Conservation (phyloP, 257 asterid genomes). For the Henckelia pumila region DNA sequence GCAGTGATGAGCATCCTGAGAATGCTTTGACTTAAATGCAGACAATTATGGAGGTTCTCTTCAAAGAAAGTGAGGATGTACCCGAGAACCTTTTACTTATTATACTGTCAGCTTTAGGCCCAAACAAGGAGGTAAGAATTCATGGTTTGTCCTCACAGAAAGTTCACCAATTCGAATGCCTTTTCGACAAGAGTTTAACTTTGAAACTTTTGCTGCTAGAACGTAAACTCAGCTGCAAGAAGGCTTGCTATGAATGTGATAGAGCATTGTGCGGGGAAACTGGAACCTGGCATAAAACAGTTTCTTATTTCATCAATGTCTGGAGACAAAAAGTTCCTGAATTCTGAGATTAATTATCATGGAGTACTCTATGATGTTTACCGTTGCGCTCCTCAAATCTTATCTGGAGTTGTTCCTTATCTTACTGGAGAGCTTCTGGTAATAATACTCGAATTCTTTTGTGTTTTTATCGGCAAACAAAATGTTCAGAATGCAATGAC, state of each 20-base stretch:
- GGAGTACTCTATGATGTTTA: conserved; percentile 75
- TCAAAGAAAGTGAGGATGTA: conserved; percentile 93
- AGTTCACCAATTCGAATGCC: conserved; percentile 18
- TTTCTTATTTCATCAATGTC: conserved; percentile 86
- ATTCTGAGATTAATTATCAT: conserved; percentile 62
- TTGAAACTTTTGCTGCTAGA: conserved; percentile 44
- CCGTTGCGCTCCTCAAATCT: conserved; percentile 74
- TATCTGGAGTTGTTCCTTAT: conserved; percentile 89
- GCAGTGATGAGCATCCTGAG: conserved; percentile 78
- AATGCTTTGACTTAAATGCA: conserved; percentile 86
- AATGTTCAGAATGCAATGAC: conserved; percentile 7
- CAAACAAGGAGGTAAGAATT: conserved; percentile 56
- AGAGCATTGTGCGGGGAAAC: conserved; percentile 69
- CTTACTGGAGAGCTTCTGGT: conserved; percentile 98
- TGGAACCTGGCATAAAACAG: conserved; percentile 83
- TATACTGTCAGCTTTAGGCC: conserved; percentile 73
- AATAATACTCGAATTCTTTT: conserved; percentile 32
- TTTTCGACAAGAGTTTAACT: conserved; percentile 13
- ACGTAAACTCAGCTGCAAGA: conserved; percentile 63
- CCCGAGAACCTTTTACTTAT: conserved; percentile 68
- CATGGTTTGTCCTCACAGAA: conserved; percentile 15
- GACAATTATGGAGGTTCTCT: conserved; percentile 80
- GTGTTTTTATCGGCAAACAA: conserved; percentile 13
- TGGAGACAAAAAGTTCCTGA: conserved; percentile 61
- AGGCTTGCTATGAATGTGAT: conserved; percentile 84